Conservation (phyloP, 2,329 filamentous ascomycete genomes). For the Pezicula neosporulosa region DNA sequence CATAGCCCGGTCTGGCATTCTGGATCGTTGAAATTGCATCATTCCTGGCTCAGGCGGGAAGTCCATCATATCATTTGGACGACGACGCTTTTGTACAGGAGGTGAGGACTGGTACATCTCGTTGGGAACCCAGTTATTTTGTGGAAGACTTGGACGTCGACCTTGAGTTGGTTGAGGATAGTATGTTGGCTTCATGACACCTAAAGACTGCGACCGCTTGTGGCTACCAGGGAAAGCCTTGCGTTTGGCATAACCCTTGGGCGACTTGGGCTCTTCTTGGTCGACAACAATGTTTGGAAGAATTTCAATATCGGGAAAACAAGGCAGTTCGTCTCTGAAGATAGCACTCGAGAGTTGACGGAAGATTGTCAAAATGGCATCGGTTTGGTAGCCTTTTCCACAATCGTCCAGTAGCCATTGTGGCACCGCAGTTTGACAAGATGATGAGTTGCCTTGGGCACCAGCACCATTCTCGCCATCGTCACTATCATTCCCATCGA, state of each 20-base stretch:
- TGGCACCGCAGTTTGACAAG: conserved; percentile 27
- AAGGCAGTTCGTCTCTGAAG: conserved; percentile 27
- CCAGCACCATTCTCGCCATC: conserved; percentile 22
- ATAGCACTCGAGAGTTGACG: conserved; percentile 31
- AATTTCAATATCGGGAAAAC: conserved; percentile 37
- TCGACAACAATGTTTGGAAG: conserved; percentile 31
- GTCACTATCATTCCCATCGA: conserved; percentile 16
- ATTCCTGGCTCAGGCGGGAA: neutral
- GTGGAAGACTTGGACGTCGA: conserved; percentile 16
- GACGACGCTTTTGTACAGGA: conserved; percentile 19
- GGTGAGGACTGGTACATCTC: neutral
- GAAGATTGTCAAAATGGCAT: conserved; percentile 32
- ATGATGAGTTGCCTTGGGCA: conserved; percentile 12
- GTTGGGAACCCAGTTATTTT: conserved; percentile 7
- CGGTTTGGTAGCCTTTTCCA: conserved; percentile 29
- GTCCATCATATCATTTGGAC: conserved; percentile 8
- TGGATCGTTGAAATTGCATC: conserved; percentile 1
- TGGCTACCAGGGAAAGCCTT: conserved; percentile 13
- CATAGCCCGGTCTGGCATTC: conserved; percentile 3
- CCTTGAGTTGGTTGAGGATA: conserved; percentile 4
- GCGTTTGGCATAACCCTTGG: conserved; percentile 24
- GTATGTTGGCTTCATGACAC: conserved; percentile 13
- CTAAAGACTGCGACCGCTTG: conserved; percentile 28
- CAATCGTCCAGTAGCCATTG: conserved; percentile 27
- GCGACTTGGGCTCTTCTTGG: conserved; percentile 22